Conservation (phyloP, 768 basidiomycete species). For the Termitomyces sp. region DNA sequence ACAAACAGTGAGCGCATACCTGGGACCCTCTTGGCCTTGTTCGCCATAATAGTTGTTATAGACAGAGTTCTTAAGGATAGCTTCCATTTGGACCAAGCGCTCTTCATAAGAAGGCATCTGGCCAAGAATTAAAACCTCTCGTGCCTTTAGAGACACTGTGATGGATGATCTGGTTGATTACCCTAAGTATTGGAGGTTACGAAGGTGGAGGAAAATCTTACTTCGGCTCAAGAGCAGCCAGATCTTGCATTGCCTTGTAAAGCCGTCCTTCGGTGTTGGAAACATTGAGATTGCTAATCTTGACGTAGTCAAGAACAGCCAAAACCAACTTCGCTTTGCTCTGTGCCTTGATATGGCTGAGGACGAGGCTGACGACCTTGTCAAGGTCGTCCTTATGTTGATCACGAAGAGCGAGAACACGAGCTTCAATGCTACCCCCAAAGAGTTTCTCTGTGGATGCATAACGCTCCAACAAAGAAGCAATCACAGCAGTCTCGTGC, state of each 20-base stretch:
- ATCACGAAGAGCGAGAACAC: conserved; percentile 85
- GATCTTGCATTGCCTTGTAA: conserved; percentile 69
- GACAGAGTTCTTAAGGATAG: conserved; percentile 84
- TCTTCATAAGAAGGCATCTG: conserved; percentile 98
- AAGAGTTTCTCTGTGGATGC: conserved; percentile 88
- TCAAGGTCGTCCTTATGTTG: conserved; percentile 91
- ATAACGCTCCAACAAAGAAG: conserved; percentile 72
- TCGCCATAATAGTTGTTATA: conserved; percentile 89
- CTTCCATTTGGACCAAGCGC: conserved; percentile 89
- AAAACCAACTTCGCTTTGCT: conserved; percentile 88
- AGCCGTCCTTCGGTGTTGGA: conserved; percentile 70
- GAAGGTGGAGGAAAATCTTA: conserved; percentile 26
- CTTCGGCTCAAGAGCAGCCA: conserved; percentile 89
- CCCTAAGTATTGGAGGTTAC: background rate
- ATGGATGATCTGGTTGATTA: conserved; percentile 68
- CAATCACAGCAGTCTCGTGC: conserved; percentile 78
- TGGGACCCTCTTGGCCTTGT: conserved; percentile 46
- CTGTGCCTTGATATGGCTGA: conserved; percentile 94
- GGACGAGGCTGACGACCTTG: conserved; percentile 76
- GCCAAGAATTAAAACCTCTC: conserved; percentile 93
- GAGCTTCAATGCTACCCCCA: conserved; percentile 89
- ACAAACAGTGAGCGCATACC: conserved; percentile 31
- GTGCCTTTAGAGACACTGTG: conserved; percentile 87
- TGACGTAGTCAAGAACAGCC: conserved; percentile 84
- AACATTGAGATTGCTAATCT: conserved; percentile 69